Evolutionary conservation across 2,329 filamentous ascomycete genomes (phyloP).

Genomic region (Chlorencoelia australis): DNA sequence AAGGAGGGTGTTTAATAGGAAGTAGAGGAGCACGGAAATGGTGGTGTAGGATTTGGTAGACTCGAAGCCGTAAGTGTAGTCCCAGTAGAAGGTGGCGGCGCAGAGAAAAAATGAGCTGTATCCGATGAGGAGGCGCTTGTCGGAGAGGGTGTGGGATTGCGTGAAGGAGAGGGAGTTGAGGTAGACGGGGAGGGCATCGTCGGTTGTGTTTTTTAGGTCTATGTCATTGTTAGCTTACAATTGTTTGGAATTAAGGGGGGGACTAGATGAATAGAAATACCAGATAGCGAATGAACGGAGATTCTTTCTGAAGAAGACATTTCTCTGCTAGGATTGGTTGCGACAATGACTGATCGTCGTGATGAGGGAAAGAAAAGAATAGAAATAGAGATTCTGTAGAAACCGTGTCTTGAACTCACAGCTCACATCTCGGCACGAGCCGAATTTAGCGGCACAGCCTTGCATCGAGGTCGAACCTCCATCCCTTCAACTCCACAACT

Average conservation of each 20-base stretch:
- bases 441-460: slow-evolving; percentile 19
- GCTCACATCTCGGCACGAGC: slow-evolving; percentile 7
- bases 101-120: slow-evolving; percentile 74
- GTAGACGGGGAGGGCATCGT: slow-evolving; percentile 91
- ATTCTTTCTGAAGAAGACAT: slow-evolving; percentile 7
- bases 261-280: slow-evolving; percentile 9
- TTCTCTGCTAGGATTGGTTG: slow-evolving; percentile 2
- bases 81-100: slow-evolving; percentile 77
- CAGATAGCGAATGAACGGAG: slow-evolving; percentile 8
- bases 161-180: slow-evolving; percentile 78
- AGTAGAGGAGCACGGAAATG: slow-evolving; percentile 69
- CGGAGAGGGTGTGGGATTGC: slow-evolving; percentile 70
- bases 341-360: slow-evolving; percentile 5
- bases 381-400: too few species aligned
- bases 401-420: slow-evolving; percentile 27
- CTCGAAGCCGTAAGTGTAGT: slow-evolving; percentile 88
- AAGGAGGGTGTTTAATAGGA: slow-evolving; percentile 64
- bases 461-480: slow-evolving; percentile 18
- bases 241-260: not conserved
- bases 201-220: slow-evolving; percentile 96
- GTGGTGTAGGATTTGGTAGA: slow-evolving; percentile 72
- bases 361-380: slow-evolving; percentile 7
- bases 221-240: slow-evolving; percentile 11
- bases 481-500: slow-evolving; percentile 2
- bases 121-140: slow-evolving; percentile 74